These are phyloP conservation scores for Fusarium ambrosium DNA, from an alignment of 2,329 filamentous ascomycete genomes.

Conservation along the genomic window DNA sequence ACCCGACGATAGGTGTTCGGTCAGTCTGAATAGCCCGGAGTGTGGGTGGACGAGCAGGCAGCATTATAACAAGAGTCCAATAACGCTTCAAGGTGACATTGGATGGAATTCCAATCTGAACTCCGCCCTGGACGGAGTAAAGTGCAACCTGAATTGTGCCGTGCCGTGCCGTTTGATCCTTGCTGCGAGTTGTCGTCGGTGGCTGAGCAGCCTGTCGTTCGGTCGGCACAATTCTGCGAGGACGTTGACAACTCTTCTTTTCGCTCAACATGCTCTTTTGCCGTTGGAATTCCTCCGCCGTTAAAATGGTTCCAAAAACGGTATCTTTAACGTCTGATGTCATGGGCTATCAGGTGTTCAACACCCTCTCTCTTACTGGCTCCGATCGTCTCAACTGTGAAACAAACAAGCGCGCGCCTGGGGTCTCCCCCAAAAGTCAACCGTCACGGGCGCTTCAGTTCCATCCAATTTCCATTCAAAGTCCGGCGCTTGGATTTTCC, in stretches of 20 bases:
- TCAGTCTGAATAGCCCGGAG: background rate
- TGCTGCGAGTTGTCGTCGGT: background rate
- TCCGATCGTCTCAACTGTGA: background rate
- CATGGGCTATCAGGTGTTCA: background rate
- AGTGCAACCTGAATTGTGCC: background rate
- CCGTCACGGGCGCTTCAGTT: conserved; percentile 21
- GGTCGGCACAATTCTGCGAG: background rate
- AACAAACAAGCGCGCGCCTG: conserved; percentile 24
- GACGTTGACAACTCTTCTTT: background rate
- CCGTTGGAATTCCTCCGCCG: background rate
- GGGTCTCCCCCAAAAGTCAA: background rate
- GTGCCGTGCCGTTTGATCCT: background rate
- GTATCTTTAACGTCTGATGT: background rate
- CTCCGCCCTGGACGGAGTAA: background rate
- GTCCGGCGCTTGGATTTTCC: conserved; percentile 11
- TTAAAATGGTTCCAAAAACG: background rate
- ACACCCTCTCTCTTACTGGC: background rate
- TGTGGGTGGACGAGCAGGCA: conserved; percentile 1
- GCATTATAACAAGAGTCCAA: background rate
- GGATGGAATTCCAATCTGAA: background rate
- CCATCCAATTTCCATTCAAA: background rate
- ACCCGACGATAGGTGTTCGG: conserved; percentile 1
- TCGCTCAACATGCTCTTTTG: background rate
- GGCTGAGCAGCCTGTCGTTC: background rate
- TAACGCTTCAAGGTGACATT: background rate